Conservation (phyloP, 345 rosid species). For the Populus tremula region DNA sequence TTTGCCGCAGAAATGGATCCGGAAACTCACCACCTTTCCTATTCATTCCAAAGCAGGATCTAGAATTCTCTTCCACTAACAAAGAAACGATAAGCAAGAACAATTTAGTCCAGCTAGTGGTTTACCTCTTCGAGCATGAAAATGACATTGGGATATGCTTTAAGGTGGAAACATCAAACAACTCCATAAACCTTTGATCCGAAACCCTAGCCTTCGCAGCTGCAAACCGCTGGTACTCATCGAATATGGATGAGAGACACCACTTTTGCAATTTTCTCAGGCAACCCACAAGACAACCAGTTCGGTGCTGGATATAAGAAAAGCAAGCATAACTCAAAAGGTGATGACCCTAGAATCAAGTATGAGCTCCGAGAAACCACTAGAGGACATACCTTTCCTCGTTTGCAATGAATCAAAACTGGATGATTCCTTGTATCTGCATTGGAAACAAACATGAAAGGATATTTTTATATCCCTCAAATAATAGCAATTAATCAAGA, state of each 20-base stretch:
- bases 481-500: neutral
- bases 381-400: slow-evolving; percentile 72
- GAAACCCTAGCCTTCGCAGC: slow-evolving; percentile 92
- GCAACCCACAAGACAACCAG: slow-evolving; percentile 93
- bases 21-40: slow-evolving; percentile 45
- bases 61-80: slow-evolving; percentile 26
- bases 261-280: slow-evolving; percentile 84
- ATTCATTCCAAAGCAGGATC: slow-evolving; percentile 32
- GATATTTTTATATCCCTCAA: slow-evolving; percentile 1
- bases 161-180: slow-evolving; percentile 70
- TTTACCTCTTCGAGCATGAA: slow-evolving; percentile 59
- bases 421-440: slow-evolving; percentile 92
- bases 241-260: slow-evolving; percentile 81
- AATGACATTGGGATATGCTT: slow-evolving; percentile 64
- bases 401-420: slow-evolving; percentile 79
- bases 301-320: slow-evolving; percentile 67
- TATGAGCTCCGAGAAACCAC: neutral
- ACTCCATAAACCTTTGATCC: slow-evolving; percentile 91
- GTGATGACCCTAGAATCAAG: neutral
- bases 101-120: slow-evolving; percentile 18
- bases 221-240: slow-evolving; percentile 86
- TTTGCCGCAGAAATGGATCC: slow-evolving; percentile 26
- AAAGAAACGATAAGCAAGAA: slow-evolving; percentile 19
- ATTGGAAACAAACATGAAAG: slow-evolving; percentile 1
- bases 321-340: neutral